phyloP scores from a whole-genome alignment of 441 rosid species.

The Melastoma candidum region DNA sequence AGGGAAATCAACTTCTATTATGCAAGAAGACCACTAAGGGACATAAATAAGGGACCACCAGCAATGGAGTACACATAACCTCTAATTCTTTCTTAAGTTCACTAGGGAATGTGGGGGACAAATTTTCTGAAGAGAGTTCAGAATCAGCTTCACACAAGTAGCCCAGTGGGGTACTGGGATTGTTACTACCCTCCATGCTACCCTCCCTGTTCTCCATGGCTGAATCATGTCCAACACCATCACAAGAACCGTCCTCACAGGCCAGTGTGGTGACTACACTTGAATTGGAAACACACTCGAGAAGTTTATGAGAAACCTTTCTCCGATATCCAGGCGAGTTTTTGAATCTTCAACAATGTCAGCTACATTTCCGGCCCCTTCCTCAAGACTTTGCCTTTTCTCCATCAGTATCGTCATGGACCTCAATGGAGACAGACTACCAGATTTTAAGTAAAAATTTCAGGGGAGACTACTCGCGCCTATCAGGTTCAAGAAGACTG shows the following conservation, averaged over 20 bases:
- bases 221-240: constrained; percentile 29
- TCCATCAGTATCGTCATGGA: not conserved
- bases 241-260: constrained; percentile 26
- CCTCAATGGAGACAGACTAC: constrained; percentile 21
- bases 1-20: not conserved
- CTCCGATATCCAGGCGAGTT: constrained; percentile 2
- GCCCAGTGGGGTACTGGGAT: constrained; percentile 28
- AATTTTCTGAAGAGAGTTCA: constrained; percentile 20
- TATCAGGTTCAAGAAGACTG: constrained; percentile 42
- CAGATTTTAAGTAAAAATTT: constrained; percentile 26
- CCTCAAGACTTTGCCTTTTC: no score
- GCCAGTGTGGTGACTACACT: constrained; percentile 20
- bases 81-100: constrained; percentile 23
- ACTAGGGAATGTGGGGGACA: constrained; percentile 11
- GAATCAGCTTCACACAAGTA: constrained; percentile 40
- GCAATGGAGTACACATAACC: constrained; percentile 3
- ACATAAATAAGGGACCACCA: not conserved
- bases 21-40: not conserved
- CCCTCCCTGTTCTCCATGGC: constrained; percentile 33
- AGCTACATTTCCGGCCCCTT: not conserved
- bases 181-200: constrained; percentile 33
- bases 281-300: constrained; percentile 22
- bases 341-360: constrained; percentile 3
- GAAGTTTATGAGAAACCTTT: constrained; percentile 1
- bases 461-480: constrained; percentile 42